These are phyloP conservation scores for Arachis hypogaea DNA, from an alignment of 306 rosid species.

Conservation along the genomic window DNA sequence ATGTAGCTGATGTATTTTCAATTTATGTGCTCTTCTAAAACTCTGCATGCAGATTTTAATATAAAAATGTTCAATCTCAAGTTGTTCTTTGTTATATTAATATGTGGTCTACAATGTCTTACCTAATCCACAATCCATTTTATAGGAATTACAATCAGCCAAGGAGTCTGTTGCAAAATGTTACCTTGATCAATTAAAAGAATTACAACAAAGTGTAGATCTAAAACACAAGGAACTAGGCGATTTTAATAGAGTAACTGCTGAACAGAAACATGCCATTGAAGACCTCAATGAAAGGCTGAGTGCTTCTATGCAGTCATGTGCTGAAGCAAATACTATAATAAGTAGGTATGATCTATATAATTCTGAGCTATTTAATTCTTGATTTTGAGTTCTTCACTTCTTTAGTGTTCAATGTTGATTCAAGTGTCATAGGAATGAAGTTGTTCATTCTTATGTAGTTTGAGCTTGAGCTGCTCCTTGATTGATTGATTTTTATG, in stretches of 20 bases:
- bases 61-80: conserved; percentile 9
- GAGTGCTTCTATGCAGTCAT: conserved; percentile 79
- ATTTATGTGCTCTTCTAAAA: background rate
- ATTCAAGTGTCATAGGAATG: conserved; percentile 28
- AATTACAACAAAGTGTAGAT: conserved; percentile 64
- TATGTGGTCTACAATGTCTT: conserved; percentile 8
- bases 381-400: conserved; percentile 2
- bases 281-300: conserved; percentile 88
- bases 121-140: conserved; percentile 23
- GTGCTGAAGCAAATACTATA: conserved; percentile 83
- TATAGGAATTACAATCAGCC: conserved; percentile 76
- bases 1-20: conserved; percentile 40
- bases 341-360: conserved; percentile 65
- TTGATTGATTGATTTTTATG: conserved; percentile 23
- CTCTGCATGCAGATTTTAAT: no score
- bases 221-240: conserved; percentile 71
- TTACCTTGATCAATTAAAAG: conserved; percentile 67
- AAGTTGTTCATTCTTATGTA: conserved; percentile 12
- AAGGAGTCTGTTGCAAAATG: conserved; percentile 66
- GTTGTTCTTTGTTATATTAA: conserved; percentile 17
- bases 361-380: background rate
- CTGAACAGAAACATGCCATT: conserved; percentile 73
- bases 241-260: conserved; percentile 59
- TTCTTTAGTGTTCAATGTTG: conserved; percentile 10
- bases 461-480: conserved; percentile 25